Evolutionary conservation across 768 basidiomycete genomes (phyloP).

Genomic region (Pleurotus tuoliensis): DNA sequence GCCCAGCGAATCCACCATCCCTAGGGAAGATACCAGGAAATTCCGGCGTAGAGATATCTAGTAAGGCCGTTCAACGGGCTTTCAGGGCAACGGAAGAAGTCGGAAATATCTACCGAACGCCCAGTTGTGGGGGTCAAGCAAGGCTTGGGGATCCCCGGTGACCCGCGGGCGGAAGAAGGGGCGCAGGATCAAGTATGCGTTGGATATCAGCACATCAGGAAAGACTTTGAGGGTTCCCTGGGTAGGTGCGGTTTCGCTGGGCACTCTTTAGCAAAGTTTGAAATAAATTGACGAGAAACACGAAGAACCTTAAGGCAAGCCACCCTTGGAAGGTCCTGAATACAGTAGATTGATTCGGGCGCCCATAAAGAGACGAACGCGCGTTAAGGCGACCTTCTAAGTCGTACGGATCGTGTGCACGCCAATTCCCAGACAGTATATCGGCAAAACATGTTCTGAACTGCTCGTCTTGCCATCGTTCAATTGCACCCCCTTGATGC

Average conservation of each 20-base stretch:
- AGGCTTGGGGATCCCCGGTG: conserved; percentile 26
- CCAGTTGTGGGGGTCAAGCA: conserved; percentile 39
- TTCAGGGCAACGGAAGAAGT: not conserved
- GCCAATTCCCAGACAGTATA: conserved; percentile 49
- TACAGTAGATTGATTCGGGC: conserved; percentile 31
- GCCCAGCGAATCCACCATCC: conserved; percentile 23
- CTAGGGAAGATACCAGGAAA: conserved; percentile 35
- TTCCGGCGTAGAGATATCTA: conserved; percentile 36
- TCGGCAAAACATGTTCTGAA: conserved; percentile 47
- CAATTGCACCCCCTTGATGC: conserved; percentile 52
- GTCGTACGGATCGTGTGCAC: conserved; percentile 52
- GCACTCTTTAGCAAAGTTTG: not conserved
- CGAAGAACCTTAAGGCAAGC: conserved; percentile 45
- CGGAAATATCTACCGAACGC: conserved; percentile 24
- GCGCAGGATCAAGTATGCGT: conserved; percentile 58
- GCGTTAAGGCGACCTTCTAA: conserved; percentile 47
- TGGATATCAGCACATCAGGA: conserved; percentile 51
- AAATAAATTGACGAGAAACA: conserved; percentile 23
- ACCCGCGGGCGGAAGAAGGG: conserved; percentile 59
- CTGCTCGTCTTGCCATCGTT: conserved; percentile 54
- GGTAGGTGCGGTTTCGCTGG: conserved; percentile 46
- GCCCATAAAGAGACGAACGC: conserved; percentile 47
- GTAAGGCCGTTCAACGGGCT: not conserved
- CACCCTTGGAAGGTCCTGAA: conserved; percentile 58
- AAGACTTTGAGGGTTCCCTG: conserved; percentile 59